A percentile compares a stretch with the other conserved stretches of the same genome.
Conservation (phyloP, 2,329 filamentous ascomycete genomes). For the Epichloe uncinata region DNA sequence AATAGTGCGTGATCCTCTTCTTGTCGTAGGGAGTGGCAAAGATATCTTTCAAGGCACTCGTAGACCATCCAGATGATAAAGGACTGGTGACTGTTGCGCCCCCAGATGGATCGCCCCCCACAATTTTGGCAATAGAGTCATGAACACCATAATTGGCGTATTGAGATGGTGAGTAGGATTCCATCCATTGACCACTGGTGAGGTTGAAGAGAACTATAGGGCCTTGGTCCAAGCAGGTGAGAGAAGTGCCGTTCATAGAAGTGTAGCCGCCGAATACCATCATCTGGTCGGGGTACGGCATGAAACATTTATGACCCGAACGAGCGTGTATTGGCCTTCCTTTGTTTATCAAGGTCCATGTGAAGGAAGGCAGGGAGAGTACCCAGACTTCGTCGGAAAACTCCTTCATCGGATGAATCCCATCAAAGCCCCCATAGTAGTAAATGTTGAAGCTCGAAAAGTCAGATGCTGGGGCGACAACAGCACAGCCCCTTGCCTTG, state of each 20-base stretch:
- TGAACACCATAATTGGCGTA: constrained; percentile 59
- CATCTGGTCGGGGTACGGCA: constrained; percentile 69
- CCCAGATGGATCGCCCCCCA: constrained; percentile 57
- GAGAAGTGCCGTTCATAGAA: constrained; percentile 12
- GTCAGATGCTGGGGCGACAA: constrained; percentile 58
- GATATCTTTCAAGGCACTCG: constrained; percentile 33
- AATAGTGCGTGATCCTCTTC: constrained; percentile 43
- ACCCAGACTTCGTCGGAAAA: constrained; percentile 65
- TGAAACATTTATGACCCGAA: constrained; percentile 62
- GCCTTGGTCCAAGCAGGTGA: constrained; percentile 35
- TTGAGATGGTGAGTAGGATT: constrained; percentile 51
- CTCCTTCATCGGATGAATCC: constrained; percentile 23
- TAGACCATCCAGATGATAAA: constrained; percentile 40
- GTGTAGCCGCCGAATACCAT: constrained; percentile 59
- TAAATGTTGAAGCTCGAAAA: constrained; percentile 69
- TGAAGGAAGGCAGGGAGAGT: constrained; percentile 70
- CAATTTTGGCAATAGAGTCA: constrained; percentile 43
- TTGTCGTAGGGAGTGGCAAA: constrained; percentile 44
- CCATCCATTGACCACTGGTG: constrained; percentile 54
- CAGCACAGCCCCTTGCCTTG: constrained; percentile 56
- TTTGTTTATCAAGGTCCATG: constrained; percentile 48
- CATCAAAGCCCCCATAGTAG: constrained; percentile 67
- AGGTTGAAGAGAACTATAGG: constrained; percentile 59
- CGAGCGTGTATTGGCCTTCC: constrained; percentile 42
- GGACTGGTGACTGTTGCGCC: constrained; percentile 58